These are phyloP conservation scores for Ceratobasidium sp. DNA, from an alignment of 1,284 basidiomycete species.

Conservation along the genomic window DNA sequence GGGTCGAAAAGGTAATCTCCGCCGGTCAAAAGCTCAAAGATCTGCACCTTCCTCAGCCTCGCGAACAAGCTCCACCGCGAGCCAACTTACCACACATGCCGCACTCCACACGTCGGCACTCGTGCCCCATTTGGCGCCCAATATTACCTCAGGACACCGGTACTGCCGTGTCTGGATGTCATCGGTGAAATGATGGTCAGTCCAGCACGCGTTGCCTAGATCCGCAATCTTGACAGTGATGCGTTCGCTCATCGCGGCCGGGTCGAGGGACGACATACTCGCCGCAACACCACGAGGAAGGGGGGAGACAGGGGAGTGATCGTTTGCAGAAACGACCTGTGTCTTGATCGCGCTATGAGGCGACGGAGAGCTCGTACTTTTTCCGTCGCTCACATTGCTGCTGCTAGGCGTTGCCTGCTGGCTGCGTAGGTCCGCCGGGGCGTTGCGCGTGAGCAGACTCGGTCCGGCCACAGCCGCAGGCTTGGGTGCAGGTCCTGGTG, in stretches of 20 bases:
- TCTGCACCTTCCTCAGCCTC: slow-evolving; percentile 38
- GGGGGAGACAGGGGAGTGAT: slow-evolving; percentile 14
- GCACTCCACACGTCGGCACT: slow-evolving; percentile 90
- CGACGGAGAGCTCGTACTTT: slow-evolving; percentile 51
- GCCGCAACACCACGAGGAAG: slow-evolving; percentile 47
- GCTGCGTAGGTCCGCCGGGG: slow-evolving; percentile 25
- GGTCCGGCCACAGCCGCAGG: slow-evolving; percentile 17
- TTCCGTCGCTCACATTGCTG: slow-evolving; percentile 52
- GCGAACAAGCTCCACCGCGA: slow-evolving; percentile 10
- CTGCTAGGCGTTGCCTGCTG: slow-evolving; percentile 29
- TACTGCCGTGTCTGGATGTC: slow-evolving; percentile 96
- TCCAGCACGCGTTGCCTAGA: slow-evolving; percentile 81
- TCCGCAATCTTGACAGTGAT: slow-evolving; percentile 99
- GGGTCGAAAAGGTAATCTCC: slow-evolving; percentile 89
- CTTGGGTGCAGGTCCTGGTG: slow-evolving; percentile 13
- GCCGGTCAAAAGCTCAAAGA: slow-evolving; percentile 86
- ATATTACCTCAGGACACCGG: slow-evolving; percentile 89
- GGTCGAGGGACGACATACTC: slow-evolving; percentile 58
- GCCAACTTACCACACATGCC: slow-evolving; percentile 75
- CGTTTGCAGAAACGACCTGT: slow-evolving; percentile 20
- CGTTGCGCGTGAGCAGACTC: slow-evolving; percentile 37
- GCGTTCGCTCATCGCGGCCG: slow-evolving; percentile 74
- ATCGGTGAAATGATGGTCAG: slow-evolving; percentile 92
- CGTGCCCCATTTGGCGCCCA: slow-evolving; percentile 88
- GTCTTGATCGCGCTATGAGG: slow-evolving; percentile 35